Evolutionary conservation across 2,329 filamentous ascomycete species (phyloP), one percentile per base, ranked within the genome.

Genomic region (Colletotrichum orbiculare): DNA sequence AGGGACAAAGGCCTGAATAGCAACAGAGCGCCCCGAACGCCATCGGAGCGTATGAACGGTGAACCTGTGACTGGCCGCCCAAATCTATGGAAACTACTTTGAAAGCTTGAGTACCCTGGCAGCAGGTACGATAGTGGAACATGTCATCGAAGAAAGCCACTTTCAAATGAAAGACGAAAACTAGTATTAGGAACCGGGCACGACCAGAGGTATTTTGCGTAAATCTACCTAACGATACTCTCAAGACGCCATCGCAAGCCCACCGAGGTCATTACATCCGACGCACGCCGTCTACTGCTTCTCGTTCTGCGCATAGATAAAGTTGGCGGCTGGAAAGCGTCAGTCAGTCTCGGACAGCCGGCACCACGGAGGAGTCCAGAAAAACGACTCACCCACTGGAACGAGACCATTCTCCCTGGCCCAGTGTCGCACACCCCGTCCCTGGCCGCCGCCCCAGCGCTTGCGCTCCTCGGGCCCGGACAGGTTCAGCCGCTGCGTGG

Each of bases 391-490:
- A 81, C 80, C 80, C 57, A 82, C 73, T 11, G 79, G 76, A 15
- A 75, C 71, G 13, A 82, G 72, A 1, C 76, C 79, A 64, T 81
- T 80, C 52, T 79, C 76, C 34, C 68, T 60, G 0, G 80, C 77
- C 78, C 79, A 82, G 46, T 77, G 72, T 52, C 74, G 72, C 3
- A 79, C 79, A 0, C 80, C 80, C 8, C 76, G 72, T 6, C 76
- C 70, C 45, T 70, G 68, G 43, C 75, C 69, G 8, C 74, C 77
- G 2, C 79, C 79, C 78, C 80, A 81, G 35, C 77, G 76, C 71
- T 77, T 73, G 49, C 79, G 73, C 11, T 75, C 76, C 3, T 43
- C 67, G 0, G 79, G 79, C 68, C 76, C 76, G 5, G 69, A 75
- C 54, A 78, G 53, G 43, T 76, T 66, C 54, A 81, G 62, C 25